phyloP scores from a whole-genome alignment of 2,329 filamentous ascomycete species.

The Penicillium verrucosum region DNA sequence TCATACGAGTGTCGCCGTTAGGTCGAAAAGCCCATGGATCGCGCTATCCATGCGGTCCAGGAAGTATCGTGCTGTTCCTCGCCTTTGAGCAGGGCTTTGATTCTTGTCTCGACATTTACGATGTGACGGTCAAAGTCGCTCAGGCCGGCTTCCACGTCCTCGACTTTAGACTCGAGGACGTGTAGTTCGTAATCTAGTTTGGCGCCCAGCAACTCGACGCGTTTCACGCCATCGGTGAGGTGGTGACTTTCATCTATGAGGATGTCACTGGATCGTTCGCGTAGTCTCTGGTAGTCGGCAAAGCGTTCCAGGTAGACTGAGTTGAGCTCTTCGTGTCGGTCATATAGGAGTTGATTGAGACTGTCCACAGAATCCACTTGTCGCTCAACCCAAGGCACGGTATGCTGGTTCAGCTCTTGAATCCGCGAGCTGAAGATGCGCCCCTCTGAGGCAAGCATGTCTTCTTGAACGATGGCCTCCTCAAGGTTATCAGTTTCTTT shows the following conservation, averaged over 20 bases:
- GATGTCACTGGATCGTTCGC: conserved; percentile 65
- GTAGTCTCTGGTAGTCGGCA: conserved; percentile 67
- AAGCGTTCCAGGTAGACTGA: conserved; percentile 65
- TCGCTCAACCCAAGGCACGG: conserved; percentile 44
- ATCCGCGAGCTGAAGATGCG: conserved; percentile 38
- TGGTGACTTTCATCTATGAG: conserved; percentile 66
- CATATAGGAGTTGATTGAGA: conserved; percentile 63
- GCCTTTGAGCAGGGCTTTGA: conserved; percentile 60
- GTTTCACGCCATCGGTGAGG: conserved; percentile 69
- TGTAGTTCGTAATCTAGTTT: conserved; percentile 91
- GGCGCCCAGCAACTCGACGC: conserved; percentile 75
- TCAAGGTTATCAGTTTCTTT: conserved; percentile 41
- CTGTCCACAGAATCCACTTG: conserved; percentile 46
- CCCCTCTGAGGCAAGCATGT: conserved; percentile 37
- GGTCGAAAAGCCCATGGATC: conserved; percentile 26
- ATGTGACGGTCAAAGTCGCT: conserved; percentile 76
- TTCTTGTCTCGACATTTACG: conserved; percentile 63
- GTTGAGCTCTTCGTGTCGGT: conserved; percentile 64
- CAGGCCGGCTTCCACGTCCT: conserved; percentile 83
- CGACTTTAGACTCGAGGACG: conserved; percentile 71
- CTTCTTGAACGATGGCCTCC: conserved; percentile 40
- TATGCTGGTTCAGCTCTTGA: conserved; percentile 35
- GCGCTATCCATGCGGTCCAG: conserved; percentile 59
- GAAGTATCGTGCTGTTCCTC: conserved; percentile 60
- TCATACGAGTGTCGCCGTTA: conserved; percentile 18